These are phyloP conservation scores for Sarocladiaceae sp. DNA, from an alignment of 2,329 filamentous ascomycete species.

Conservation along the genomic window DNA sequence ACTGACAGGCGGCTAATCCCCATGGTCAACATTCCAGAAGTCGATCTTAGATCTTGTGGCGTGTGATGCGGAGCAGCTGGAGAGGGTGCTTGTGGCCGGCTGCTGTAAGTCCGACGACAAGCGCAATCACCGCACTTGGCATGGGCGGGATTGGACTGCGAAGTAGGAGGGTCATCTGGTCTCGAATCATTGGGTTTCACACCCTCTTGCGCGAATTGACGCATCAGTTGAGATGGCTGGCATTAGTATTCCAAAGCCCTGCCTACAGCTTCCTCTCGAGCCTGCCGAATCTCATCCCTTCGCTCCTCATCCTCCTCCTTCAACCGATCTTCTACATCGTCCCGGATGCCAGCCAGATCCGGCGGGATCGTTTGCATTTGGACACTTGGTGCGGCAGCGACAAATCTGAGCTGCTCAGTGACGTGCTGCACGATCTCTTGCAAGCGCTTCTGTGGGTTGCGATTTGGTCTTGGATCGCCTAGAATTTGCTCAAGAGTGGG, in stretches of 20 bases:
- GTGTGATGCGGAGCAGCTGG: no score
- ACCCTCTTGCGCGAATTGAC: no score
- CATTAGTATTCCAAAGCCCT: constrained; percentile 49
- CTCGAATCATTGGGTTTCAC: no score
- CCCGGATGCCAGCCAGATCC: constrained; percentile 64
- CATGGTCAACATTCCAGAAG: no score
- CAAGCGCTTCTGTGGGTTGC: constrained; percentile 73
- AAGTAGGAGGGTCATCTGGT: no score
- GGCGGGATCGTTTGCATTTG: constrained; percentile 79
- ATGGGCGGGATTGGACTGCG: no score
- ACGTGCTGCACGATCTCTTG: constrained; percentile 73
- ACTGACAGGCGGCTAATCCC: no score
- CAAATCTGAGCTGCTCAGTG: constrained; percentile 80
- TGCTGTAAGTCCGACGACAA: no score
- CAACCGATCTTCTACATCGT: constrained; percentile 64
- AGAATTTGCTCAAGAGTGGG: constrained; percentile 74
- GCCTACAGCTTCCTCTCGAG: constrained; percentile 54
- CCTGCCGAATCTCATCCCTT: constrained; percentile 42
- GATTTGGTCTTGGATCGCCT: constrained; percentile 68
- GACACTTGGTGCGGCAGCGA: constrained; percentile 80
- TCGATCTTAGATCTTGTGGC: no score
- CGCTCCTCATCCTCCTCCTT: constrained; percentile 60
- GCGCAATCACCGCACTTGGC: no score
- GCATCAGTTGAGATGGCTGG: neutral
- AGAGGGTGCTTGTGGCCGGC: no score